These are phyloP conservation scores for Monosporozyma aerobia DNA, from an alignment of 805 yeast species.

Conservation along the genomic window DNA sequence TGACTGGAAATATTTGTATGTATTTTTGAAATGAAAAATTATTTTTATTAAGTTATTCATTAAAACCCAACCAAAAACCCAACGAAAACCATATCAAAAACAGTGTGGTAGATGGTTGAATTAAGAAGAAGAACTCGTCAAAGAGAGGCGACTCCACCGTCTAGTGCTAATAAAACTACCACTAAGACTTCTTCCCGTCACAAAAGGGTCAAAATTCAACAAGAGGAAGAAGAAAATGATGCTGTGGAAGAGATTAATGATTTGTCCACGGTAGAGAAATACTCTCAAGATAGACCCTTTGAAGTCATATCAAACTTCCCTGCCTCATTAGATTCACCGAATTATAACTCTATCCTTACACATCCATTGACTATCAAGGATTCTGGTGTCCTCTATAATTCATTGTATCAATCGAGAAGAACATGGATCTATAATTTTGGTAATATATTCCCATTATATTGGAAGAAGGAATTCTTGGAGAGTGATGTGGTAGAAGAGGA, in stretches of 20 bases:
- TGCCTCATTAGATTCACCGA: slow-evolving; percentile 50
- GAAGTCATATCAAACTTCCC: slow-evolving; percentile 60
- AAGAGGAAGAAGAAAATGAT: slow-evolving; percentile 2
- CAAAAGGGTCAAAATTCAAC: slow-evolving; percentile 17
- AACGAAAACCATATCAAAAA: no score
- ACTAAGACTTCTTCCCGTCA: slow-evolving; percentile 4
- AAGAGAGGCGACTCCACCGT: background rate
- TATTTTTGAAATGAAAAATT: background rate
- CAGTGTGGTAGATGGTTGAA: background rate
- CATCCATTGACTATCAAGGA: slow-evolving; percentile 65
- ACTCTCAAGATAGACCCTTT: slow-evolving; percentile 27
- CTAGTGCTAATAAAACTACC: no score
- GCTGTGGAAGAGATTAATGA: background rate
- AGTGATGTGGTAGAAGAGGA: background rate
- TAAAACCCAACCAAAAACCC: no score
- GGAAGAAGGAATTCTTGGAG: slow-evolving; percentile 49
- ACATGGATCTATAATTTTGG: slow-evolving; percentile 46
- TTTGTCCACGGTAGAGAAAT: background rate
- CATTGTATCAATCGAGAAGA: slow-evolving; percentile 65
- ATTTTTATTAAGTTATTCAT: no score
- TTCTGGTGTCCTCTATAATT: slow-evolving; percentile 59
- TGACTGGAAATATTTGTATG: no score
- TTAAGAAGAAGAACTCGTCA: background rate
- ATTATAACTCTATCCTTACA: slow-evolving; percentile 42
- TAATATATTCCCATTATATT: slow-evolving; percentile 64